Evolutionary conservation across 345 rosid species (phyloP).

Genomic region (Aquilaria yunnanensis): DNA sequence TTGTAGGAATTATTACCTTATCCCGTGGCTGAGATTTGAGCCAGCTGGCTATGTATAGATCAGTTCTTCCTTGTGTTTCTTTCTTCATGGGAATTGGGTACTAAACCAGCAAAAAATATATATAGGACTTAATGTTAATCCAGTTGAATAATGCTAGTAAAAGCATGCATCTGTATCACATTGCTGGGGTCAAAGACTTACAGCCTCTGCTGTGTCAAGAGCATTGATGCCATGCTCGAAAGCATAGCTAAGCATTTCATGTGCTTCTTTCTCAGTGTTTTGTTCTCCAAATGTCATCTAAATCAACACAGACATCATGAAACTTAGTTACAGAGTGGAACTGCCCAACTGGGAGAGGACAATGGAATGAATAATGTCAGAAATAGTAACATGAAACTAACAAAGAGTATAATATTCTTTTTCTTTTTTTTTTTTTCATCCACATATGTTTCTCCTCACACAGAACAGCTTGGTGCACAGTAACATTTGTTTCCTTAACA

Average conservation of each 20-base stretch:
- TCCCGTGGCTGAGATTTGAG: constrained; percentile 73
- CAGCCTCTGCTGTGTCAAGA: constrained; percentile 79
- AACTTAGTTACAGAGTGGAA: too few species aligned
- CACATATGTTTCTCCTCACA: too few species aligned
- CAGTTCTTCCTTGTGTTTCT: constrained; percentile 89
- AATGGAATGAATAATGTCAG: not conserved
- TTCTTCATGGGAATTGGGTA: constrained; percentile 77
- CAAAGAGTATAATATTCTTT: too few species aligned
- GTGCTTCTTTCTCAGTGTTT: constrained; percentile 85
- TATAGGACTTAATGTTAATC: constrained; percentile 5
- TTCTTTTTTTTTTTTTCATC: too few species aligned
- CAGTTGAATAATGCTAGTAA: not conserved
- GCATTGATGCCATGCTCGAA: constrained; percentile 65
- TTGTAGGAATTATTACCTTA: constrained; percentile 43
- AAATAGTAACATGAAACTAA: not conserved
- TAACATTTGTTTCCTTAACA: too few species aligned
- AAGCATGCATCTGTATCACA: not conserved
- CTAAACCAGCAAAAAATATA: constrained; percentile 24
- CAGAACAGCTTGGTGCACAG: too few species aligned
- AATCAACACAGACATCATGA: constrained; percentile 6
- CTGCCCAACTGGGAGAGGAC: too few species aligned
- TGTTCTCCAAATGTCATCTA: constrained; percentile 95
- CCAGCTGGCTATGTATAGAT: constrained; percentile 81
- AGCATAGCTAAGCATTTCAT: constrained; percentile 68
- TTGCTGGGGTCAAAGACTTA: constrained; percentile 25